Base-by-base conservation (phyloP, 2,329 filamentous ascomycete genomes). In the Aspergillus felis region DNA sequence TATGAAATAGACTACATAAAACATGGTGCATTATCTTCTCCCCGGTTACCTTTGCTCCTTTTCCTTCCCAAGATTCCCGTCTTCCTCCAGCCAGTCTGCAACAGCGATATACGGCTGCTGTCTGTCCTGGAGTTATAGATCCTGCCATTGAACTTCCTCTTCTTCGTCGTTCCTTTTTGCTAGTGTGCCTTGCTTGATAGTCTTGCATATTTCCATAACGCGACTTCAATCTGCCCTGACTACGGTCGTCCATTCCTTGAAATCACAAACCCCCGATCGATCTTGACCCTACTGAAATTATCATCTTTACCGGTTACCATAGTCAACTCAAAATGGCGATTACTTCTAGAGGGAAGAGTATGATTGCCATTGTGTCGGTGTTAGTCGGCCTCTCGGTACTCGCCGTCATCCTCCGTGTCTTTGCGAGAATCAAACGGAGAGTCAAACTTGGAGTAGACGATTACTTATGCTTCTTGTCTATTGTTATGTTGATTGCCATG, bases 381-480 rank as follows among this genome's bases (percentile, higher is more conserved):
- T 62, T 72, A 55, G 68, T 72, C 22, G 60, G 58, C 32, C 56
- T 72, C 4, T 63, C 66, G 44, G 48, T 70, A 4, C 51, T 68
- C 9, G 64, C 64, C 2, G 66, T 70, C 4, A 56, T 65, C 2
- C 35, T 71, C 27, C 67, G 69, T 17, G 55, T 67, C 20, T 38
- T 67, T 29, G 70, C 70, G 48, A 66, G 70, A 14, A 35, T 68
- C 4, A 66, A 63, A 44, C 63, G 69, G 28, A 63, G 67, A 61
- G 68, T 72, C 9, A 55, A 57, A 6, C 67, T 72, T 32, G 69
- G 66, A 0, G 24, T 68, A n/a, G 68, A 72, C 59, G 69, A 72
- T 55, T 71, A 72, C 52, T 64, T 72, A 14, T 68, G 65, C 50
- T 60, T 69, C 20, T 3, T 63, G 0, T 67, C 68, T 6, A 64